Evolutionary conservation across 1,284 basidiomycete genomes (phyloP).

Genomic region (Ceratobasidium sp.): DNA sequence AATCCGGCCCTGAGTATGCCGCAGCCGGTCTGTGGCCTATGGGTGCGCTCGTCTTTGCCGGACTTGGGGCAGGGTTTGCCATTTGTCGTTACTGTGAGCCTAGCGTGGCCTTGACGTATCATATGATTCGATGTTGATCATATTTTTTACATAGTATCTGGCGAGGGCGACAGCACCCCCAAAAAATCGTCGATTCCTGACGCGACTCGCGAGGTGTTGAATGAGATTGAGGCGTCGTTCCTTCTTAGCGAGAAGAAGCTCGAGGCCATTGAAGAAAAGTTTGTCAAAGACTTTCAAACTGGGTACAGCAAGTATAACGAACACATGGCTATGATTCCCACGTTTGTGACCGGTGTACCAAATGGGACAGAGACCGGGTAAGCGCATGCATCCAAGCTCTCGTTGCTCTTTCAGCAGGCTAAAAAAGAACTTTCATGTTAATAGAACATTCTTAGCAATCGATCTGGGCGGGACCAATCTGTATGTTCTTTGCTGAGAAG

Average conservation of each 20-base stretch:
- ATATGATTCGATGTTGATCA: too few relatives aligned
- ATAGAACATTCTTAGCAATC: constrained; percentile 90
- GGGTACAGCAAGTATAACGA: constrained; percentile 80
- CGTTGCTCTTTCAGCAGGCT: background rate
- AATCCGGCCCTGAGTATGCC: constrained; percentile 34
- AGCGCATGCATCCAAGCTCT: constrained; percentile 55
- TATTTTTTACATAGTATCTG: too few relatives aligned
- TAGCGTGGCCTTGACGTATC: too few relatives aligned
- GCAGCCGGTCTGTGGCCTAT: constrained; percentile 40
- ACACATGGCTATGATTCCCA: constrained; percentile 92
- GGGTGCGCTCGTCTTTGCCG: constrained; percentile 29
- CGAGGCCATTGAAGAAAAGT: constrained; percentile 77
- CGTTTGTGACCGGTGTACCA: constrained; percentile 91
- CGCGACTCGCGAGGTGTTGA: constrained; percentile 57
- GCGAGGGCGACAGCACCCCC: background rate
- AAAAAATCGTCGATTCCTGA: constrained; percentile 45
- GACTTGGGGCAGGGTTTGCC: constrained; percentile 34
- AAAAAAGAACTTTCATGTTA: constrained; percentile 21
- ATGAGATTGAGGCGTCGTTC: constrained; percentile 76
- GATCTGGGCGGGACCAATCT: constrained; percentile 97
- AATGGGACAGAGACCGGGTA: constrained; percentile 92
- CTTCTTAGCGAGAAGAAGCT: constrained; percentile 72
- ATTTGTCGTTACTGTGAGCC: constrained; percentile 32
- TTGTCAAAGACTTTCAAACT: constrained; percentile 79
- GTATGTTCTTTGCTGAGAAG: constrained; percentile 63